Conservation (phyloP, 495 filamentous ascomycete genomes). For the Penicillium maclennaniae region DNA sequence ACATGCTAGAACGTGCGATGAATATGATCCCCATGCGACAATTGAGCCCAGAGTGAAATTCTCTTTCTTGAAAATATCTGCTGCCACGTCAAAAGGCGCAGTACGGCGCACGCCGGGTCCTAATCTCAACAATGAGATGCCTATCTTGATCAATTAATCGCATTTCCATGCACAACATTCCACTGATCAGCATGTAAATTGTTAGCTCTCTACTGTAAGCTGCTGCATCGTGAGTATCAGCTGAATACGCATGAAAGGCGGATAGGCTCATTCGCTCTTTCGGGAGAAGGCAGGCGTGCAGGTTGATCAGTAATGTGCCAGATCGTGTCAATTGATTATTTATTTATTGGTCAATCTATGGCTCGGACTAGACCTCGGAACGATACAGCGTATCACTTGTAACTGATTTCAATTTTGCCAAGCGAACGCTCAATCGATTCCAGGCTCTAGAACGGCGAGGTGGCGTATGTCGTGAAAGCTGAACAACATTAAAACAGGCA, state of each 20-base stretch:
- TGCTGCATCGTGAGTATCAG: not conserved
- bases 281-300: not conserved
- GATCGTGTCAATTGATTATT: not conserved
- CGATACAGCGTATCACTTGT: not conserved
- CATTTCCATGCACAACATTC: not conserved
- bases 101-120: constrained; percentile 2
- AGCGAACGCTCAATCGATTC: not conserved
- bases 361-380: not conserved
- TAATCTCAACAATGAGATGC: constrained; percentile 9
- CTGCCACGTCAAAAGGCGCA: constrained; percentile 30
- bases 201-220: not conserved
- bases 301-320: not conserved
- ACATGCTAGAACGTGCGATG: not conserved
- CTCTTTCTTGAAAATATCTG: not conserved
- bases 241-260: not conserved
- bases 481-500: not conserved
- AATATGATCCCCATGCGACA: not conserved
- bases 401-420: not conserved
- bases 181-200: not conserved
- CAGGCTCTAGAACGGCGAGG: not conserved
- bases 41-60: too few species aligned
- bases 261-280: not conserved
- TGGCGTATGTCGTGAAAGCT: not conserved
- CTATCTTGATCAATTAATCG: constrained; percentile 4
- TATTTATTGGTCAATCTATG: not conserved